A percentile compares a stretch with the other conserved stretches of the same genome.
Conservation (phyloP, 768 basidiomycete genomes). For the Leccinum rimulosum region DNA sequence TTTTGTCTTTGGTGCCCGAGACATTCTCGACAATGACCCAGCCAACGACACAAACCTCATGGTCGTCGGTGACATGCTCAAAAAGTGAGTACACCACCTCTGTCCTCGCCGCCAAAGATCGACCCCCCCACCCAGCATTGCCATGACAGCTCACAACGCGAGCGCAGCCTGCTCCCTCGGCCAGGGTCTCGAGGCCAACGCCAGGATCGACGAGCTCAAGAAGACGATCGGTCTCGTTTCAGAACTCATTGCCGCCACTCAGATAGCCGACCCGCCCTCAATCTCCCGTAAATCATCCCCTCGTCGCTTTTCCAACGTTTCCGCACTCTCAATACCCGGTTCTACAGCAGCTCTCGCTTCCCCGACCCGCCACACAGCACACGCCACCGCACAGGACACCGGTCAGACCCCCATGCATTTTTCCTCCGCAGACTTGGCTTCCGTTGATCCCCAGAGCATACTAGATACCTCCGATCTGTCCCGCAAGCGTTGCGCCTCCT, state of each 20-base stretch:
- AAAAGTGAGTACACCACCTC: conserved; percentile 40
- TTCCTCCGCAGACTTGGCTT: conserved; percentile 16
- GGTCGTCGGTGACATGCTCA: conserved; percentile 48
- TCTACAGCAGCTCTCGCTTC: conserved; percentile 36
- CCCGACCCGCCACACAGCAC: conserved; percentile 20
- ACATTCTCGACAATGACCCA: conserved; percentile 29
- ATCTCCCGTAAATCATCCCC: conserved; percentile 34
- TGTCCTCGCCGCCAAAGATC: conserved; percentile 12
- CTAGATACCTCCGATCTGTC: conserved; percentile 40
- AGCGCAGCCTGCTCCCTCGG: conserved; percentile 46
- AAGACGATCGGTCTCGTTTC: conserved; percentile 52
- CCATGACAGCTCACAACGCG: conserved; percentile 57
- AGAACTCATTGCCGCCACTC: conserved; percentile 49
- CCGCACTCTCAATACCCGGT: conserved; percentile 34
- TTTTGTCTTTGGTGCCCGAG: conserved; percentile 27
- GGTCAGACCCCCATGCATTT: conserved; percentile 23
- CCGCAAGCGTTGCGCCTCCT: conserved; percentile 51
- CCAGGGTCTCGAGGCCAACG: conserved; percentile 47
- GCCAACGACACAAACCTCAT: conserved; percentile 47
- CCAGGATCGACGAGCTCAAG: conserved; percentile 54
- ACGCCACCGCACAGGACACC: conserved; percentile 24
- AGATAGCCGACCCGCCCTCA: conserved; percentile 33
- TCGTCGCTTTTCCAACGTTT: conserved; percentile 18
- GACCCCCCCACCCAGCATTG: conserved; percentile 44
- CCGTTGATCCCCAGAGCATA: conserved; percentile 23